Evolutionary conservation across 2,329 filamentous ascomycete species (phyloP), one percentile per base, ranked within the genome.

Genomic region (Xenoacremonium recifei): DNA sequence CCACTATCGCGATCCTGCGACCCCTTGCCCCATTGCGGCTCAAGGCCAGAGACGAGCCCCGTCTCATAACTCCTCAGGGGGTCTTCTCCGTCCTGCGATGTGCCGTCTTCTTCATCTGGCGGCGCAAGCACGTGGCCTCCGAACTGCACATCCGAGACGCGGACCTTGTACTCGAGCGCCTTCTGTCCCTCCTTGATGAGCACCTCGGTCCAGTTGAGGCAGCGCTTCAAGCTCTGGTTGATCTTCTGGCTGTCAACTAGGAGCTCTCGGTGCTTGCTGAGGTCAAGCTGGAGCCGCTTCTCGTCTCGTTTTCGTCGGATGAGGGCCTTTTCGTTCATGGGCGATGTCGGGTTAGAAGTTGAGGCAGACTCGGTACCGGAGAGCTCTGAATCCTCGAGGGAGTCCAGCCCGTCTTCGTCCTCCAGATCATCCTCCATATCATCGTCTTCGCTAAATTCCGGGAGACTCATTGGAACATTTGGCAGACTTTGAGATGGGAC

Each of bases 161-260:
- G 78, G 19, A 96, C 88, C 44, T 80, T 76, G 61, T 96, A 96
- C 35, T 86, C 85, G 3, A 99, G 76, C 0, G 93, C 93, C 60
- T 89, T 92, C 59, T 84, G 87, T 5, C 87, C 93, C 54, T 96
- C 90, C 36, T 80, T 84, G 62, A 99, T 96, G 33, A 99, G 76
- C 49, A 87, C 84, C 60, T 99, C 92, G 0, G 91, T 95, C 79
- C 89, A 92, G 51, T 84, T 83, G 23, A 96, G 75, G 63, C 93
- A 99, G 35, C 89, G 79, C 64, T 89, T 95, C 34, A 99, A 77
- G 62, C 88, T 95, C 63, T 95, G 88, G 61, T 96, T 97, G 74
- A 97, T 90, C 69, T 90, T 95, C 59, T 96, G 90, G 53, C 87
- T 93, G 62, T 96, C 91, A 29, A 90, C 73, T 7, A 99, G 78